phyloP scores from a whole-genome alignment of 768 basidiomycete genomes.

The Stropharia rugosoannulata region DNA sequence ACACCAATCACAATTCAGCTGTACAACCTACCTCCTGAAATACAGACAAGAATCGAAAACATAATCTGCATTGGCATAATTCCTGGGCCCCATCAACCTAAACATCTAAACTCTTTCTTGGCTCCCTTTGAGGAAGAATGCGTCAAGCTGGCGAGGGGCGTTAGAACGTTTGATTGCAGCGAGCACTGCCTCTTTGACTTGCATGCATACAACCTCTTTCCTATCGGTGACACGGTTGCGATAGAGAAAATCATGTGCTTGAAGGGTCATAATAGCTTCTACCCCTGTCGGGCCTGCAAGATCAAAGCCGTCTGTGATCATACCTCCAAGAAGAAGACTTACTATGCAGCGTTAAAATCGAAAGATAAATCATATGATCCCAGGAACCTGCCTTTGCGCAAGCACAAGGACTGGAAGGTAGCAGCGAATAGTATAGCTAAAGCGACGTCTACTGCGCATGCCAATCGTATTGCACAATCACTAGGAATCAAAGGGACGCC shows the following conservation, averaged over 20 bases:
- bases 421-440: neutral
- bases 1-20: conserved; percentile 39
- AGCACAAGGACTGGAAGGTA: conserved; percentile 18
- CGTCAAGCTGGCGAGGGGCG: conserved; percentile 26
- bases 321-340: too few relatives aligned
- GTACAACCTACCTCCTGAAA: conserved; percentile 40
- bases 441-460: neutral
- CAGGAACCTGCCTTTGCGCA: conserved; percentile 15
- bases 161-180: conserved; percentile 26
- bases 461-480: conserved; percentile 17
- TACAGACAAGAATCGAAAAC: conserved; percentile 27
- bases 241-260: conserved; percentile 29
- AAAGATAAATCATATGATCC: too few relatives aligned
- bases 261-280: conserved; percentile 34
- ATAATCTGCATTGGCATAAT: conserved; percentile 38
- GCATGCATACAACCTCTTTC: conserved; percentile 28
- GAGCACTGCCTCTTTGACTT: conserved; percentile 22
- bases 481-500: conserved; percentile 31
- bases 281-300: conserved; percentile 33
- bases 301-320: too few relatives aligned
- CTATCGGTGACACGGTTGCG: conserved; percentile 31
- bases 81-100: conserved; percentile 38
- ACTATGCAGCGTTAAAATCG: too few relatives aligned
- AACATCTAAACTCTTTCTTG: conserved; percentile 37
- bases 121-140: conserved; percentile 34